phyloP scores from a whole-genome alignment of 495 filamentous ascomycete genomes.

The Penicillium paradoxum region DNA sequence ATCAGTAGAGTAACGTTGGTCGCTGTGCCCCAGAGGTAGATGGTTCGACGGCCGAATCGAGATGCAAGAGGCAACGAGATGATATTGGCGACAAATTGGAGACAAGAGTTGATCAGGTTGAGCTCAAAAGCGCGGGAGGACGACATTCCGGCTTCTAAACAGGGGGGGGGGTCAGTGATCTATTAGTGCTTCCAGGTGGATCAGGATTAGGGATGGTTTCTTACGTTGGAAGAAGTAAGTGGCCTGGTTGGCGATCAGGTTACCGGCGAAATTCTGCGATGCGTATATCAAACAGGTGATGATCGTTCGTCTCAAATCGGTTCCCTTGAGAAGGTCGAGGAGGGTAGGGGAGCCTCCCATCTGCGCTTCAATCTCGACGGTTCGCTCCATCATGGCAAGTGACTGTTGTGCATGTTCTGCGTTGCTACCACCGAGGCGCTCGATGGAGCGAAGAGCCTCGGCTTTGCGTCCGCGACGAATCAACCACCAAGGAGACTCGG shows the following conservation, averaged over 20 bases:
- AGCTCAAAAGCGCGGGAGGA: constrained; percentile 27
- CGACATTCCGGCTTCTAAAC: constrained; percentile 24
- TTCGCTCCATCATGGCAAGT: constrained; percentile 70
- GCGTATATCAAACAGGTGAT: constrained; percentile 56
- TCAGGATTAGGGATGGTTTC: neutral
- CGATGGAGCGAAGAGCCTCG: constrained; percentile 57
- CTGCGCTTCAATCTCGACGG: constrained; percentile 60
- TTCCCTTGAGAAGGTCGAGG: constrained; percentile 63
- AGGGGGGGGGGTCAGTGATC: constrained; percentile 8
- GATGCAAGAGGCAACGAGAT: constrained; percentile 23
- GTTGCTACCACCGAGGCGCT: constrained; percentile 53
- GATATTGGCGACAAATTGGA: constrained; percentile 31
- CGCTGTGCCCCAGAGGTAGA: constrained; percentile 42
- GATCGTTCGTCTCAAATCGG: constrained; percentile 61
- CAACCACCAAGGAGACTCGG: constrained; percentile 62
- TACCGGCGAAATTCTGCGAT: constrained; percentile 36
- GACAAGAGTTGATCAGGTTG: constrained; percentile 35
- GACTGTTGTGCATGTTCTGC: constrained; percentile 58
- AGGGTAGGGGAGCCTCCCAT: constrained; percentile 53
- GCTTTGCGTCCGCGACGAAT: constrained; percentile 53
- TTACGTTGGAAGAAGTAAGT: constrained; percentile 28
- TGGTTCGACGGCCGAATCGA: constrained; percentile 42
- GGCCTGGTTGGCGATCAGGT: constrained; percentile 24
- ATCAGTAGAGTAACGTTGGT: constrained; percentile 29
- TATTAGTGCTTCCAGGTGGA: neutral